Base-by-base conservation (phyloP, 106 monocot genomes). In the Dendrobium huoshanense region DNA sequence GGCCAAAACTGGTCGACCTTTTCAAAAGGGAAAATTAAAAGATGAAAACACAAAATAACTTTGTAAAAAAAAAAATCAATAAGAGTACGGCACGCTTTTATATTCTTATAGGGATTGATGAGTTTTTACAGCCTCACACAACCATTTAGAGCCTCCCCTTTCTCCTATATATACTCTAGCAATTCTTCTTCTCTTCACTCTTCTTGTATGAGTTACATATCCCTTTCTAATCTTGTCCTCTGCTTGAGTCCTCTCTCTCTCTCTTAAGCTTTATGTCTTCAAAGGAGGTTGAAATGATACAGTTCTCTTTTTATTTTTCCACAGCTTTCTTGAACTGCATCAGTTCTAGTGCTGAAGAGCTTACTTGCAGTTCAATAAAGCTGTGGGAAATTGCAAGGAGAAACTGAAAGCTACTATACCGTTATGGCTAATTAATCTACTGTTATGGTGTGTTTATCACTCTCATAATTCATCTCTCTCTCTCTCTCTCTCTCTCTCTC, bases 311-410 rank as follows among this genome's bases (percentile, higher is more conserved):
- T 91, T 90, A 82, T 81, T 92, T 92, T 95, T 95, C 94, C 94
- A 95, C 27, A 67, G 31, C 45, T 76, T 49, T 76, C 76, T 95
- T 95, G 95, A 95, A 95, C 95, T 92, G 95, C 88, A 82, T 79
- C 82, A 41, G 7, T 24, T 49, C 5, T 76, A 31, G 37, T 9
- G 25, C 27, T 80, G 68, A 24, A 45, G 61, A 37, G 64, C 64
- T 42, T 55, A 70, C 15, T 80, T 91, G 91, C 93, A 81, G 96
- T 96, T 96, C 96, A 96, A 93, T 88, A 93, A 91, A 91, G 93
- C 93, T 96, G 96, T 91, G 96, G 96, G 90, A 96, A 96, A 91
- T 81, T 86, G 84, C 89, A 89, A 78, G 37, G 88, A 91, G 89
- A 86, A 83, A 67, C 88, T 91, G 83, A 85, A 42, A 41, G 51